These are phyloP conservation scores for Stephanodiscus triporus DNA, from an alignment of 108 stramenopile genomes.

Conservation along the genomic window DNA sequence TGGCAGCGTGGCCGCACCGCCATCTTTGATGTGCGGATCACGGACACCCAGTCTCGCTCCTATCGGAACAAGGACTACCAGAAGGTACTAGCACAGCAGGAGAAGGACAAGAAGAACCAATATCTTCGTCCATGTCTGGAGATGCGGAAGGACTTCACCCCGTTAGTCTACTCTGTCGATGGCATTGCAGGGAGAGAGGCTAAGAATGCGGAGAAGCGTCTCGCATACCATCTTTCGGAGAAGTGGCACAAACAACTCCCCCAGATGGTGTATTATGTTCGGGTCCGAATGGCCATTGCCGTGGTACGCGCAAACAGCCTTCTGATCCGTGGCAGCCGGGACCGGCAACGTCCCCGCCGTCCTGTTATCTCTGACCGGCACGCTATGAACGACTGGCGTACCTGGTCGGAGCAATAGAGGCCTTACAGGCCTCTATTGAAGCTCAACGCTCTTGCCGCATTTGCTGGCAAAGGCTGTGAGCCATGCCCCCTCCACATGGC, in stretches of 20 bases:
- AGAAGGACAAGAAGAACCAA: constrained; percentile 41
- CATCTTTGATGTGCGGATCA: constrained; percentile 50
- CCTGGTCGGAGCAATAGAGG: neutral
- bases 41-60: constrained; percentile 38
- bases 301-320: constrained; percentile 33
- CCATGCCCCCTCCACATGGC: too few relatives aligned
- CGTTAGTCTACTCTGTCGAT: constrained; percentile 44
- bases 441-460: too few relatives aligned
- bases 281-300: constrained; percentile 23
- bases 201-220: constrained; percentile 11
- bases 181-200: constrained; percentile 37
- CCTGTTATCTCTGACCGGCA: neutral
- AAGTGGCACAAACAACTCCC: constrained; percentile 32
- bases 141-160: constrained; percentile 33
- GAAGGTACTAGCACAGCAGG: constrained; percentile 22
- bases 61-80: constrained; percentile 8
- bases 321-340: constrained; percentile 20
- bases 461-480: too few relatives aligned
- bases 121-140: constrained; percentile 28
- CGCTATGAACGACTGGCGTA: neutral
- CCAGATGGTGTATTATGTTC: constrained; percentile 30
- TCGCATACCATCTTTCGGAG: constrained; percentile 5
- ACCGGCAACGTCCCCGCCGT: neutral
- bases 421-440: too few relatives aligned
- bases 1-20: constrained; percentile 27